These are phyloP conservation scores for Berberis vulgaris DNA, from an alignment of 164 flowering plant species.

Conservation along the genomic window DNA sequence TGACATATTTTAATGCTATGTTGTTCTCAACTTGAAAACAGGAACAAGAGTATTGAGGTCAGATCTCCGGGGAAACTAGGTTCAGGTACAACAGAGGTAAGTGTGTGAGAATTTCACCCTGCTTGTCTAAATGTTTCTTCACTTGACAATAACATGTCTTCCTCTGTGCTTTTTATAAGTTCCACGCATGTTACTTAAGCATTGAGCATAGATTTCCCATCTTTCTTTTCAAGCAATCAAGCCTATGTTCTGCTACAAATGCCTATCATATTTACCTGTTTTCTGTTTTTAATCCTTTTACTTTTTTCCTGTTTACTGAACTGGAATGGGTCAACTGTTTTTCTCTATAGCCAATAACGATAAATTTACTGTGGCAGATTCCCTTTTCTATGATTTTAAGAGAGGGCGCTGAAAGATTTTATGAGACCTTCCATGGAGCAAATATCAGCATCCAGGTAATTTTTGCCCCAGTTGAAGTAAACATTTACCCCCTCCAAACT, in stretches of 20 bases:
- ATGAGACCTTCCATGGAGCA: conserved; percentile 91
- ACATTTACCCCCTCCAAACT: neutral
- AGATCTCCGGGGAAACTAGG: conserved; percentile 63
- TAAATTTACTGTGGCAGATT: conserved; percentile 40
- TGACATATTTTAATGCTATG: neutral
- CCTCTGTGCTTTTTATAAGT: no score
- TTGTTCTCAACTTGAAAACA: conserved; percentile 20
- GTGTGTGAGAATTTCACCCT: conserved; percentile 8
- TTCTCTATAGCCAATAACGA: neutral
- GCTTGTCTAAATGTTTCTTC: no score
- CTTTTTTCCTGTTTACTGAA: neutral
- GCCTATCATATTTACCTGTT: neutral
- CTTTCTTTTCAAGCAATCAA: neutral
- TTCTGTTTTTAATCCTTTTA: neutral
- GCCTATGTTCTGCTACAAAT: neutral
- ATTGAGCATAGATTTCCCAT: no score
- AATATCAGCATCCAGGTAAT: conserved; percentile 78
- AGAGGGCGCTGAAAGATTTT: conserved; percentile 48
- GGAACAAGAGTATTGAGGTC: conserved; percentile 58
- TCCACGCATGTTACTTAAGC: no score
- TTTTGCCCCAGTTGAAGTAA: neutral
- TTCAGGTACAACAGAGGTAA: conserved; percentile 80
- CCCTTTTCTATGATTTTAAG: conserved; percentile 60
- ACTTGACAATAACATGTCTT: no score
- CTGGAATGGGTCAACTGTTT: no score